phyloP scores from a whole-genome alignment of 176 grass and related monocot species.

The Musa beccarii region DNA sequence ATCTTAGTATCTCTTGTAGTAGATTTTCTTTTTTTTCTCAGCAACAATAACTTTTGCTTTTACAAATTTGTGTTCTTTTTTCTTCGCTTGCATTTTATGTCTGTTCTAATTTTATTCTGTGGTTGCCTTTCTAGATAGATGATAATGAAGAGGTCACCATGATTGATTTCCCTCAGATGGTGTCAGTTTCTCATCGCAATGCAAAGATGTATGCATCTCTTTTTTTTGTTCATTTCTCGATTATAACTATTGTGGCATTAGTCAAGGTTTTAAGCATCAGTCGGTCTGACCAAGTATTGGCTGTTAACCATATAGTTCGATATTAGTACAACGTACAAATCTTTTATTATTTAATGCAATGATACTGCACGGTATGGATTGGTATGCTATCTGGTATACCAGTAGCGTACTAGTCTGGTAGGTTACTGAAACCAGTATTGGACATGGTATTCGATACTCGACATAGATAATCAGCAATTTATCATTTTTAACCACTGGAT shows the following conservation, averaged over 20 bases:
- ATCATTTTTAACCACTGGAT: not conserved
- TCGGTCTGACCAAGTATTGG: no score
- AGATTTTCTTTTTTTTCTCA: not conserved
- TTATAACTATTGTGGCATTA: not conserved
- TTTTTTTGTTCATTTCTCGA: not conserved
- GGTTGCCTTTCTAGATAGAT: conserved; percentile 48
- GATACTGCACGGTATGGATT: not conserved
- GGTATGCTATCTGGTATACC: no score
- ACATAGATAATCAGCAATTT: not conserved
- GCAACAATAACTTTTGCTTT: not conserved
- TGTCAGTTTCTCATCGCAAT: conserved; percentile 90
- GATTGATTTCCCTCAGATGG: conserved; percentile 98
- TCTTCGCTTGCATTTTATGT: not conserved
- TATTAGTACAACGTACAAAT: no score
- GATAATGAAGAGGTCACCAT: conserved; percentile 75
- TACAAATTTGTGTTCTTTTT: not conserved
- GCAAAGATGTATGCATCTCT: conserved; percentile 61
- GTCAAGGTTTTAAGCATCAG: no score
- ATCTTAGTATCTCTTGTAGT: not conserved
- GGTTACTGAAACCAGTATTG: conserved; percentile 3
- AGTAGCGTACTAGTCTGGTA: not conserved
- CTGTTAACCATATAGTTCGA: no score
- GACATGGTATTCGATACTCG: not conserved
- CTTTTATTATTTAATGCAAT: no score
- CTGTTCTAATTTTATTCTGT: conserved; percentile 10